Base-by-base conservation (phyloP, 73 alveolate genomes). In the Paramecium primaurelia region DNA sequence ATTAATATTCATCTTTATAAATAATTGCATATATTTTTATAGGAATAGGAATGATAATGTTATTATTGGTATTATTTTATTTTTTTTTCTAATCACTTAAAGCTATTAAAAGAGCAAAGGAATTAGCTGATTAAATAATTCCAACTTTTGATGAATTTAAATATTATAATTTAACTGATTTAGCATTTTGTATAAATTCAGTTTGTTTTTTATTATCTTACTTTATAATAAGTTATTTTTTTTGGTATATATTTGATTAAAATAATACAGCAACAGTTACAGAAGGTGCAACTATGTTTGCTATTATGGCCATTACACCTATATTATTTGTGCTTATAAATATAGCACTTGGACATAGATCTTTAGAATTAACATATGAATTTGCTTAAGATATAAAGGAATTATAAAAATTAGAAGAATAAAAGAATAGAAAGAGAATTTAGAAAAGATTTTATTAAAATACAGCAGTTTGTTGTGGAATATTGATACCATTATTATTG, bases 161-260 rank as follows among this genome's bases (percentile, higher is more conserved):
- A 26, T 49, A 80, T 12, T 80, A 80, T 18, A 45, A 80, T 47
- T 11, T 42, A 10, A 80, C 91, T 10, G 47, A 40, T 26, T 44
- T 18, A 11, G 91, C 77, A 45, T 26, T 44, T 44, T 80, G 91
- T 32, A 42, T 80, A 42, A 80, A 80, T 80, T 59, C 91, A 80
- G 34, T 47, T 11, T 47, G 47, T 18, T 80, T 80, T 49, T 45
- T 80, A 8, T 20, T 80, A 5, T 20, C 91, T 22, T 44, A 45
- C 22, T 80, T 44, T 49, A 25, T 40, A 7, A 42, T 80, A 12
- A 25, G 77, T 4, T 22, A 80, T 25, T 80, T 44, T n/a, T 80
- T 44, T 49, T 80, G 71, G 71, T 80, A 80, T 20, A 25, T 40
- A 45, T 26, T 26, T 18, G 44, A 42, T 40, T 12, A 40, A 38